A percentile compares a stretch with the other conserved stretches of the same genome.
Evolutionary conservation across 2,329 filamentous ascomycete species (phyloP).

Genomic region (Epichloe sp.): DNA sequence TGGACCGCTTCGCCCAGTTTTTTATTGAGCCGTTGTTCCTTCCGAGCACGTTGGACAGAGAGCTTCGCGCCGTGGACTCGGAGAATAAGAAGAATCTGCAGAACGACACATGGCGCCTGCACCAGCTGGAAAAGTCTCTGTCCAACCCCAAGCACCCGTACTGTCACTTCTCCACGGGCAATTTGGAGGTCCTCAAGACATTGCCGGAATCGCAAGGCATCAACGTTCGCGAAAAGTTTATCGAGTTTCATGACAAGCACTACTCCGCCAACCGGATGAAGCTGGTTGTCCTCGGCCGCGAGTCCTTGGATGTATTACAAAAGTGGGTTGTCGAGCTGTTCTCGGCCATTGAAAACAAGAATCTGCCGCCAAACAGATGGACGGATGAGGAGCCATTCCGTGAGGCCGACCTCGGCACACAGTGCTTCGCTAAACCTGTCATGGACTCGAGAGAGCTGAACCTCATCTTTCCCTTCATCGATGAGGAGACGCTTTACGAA

Average conservation of each 20-base stretch:
- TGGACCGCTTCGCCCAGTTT: conserved; percentile 89
- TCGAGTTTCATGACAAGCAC: conserved; percentile 77
- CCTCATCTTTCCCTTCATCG: conserved; percentile 71
- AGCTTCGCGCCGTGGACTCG: conserved; percentile 80
- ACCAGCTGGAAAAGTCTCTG: conserved; percentile 79
- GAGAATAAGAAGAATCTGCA: conserved; percentile 98
- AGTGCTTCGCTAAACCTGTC: conserved; percentile 81
- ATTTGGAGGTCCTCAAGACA: conserved; percentile 73
- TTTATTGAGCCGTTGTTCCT: conserved; percentile 83
- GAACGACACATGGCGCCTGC: conserved; percentile 74
- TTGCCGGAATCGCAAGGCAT: conserved; percentile 66
- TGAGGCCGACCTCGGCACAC: conserved; percentile 41
- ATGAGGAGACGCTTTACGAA: conserved; percentile 69
- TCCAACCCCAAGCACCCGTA: conserved; percentile 81
- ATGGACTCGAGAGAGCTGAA: conserved; percentile 75
- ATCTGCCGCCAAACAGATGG: conserved; percentile 51
- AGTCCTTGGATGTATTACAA: conserved; percentile 70
- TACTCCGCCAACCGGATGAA: conserved; percentile 95
- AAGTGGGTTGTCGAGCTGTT: conserved; percentile 77
- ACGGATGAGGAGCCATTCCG: conserved; percentile 36
- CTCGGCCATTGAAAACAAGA: conserved; percentile 67
- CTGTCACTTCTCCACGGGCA: conserved; percentile 85
- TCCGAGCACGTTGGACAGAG: conserved; percentile 70
- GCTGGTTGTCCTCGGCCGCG: conserved; percentile 71
- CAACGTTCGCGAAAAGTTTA: conserved; percentile 81